Conservation (phyloP, 2,329 filamentous ascomycete genomes). For the Diaporthe longicolla region DNA sequence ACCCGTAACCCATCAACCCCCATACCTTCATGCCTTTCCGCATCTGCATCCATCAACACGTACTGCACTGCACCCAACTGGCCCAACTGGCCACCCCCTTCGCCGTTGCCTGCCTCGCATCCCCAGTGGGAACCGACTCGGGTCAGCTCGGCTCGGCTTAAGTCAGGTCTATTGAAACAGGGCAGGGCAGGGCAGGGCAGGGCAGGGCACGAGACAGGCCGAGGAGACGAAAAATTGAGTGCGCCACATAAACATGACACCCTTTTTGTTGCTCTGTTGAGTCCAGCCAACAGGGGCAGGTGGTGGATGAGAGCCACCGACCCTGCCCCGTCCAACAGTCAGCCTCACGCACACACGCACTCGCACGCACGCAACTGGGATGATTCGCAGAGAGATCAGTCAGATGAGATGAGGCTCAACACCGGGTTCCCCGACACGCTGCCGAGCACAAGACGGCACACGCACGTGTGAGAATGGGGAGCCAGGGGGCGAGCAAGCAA, state of each 20-base stretch:
- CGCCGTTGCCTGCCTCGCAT: neutral
- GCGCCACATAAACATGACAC: neutral
- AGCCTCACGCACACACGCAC: conserved; percentile 12
- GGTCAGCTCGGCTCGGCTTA: conserved; percentile 20
- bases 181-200: neutral
- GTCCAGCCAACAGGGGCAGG: neutral
- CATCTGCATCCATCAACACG: neutral
- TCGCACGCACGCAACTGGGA: neutral
- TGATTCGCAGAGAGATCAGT: neutral
- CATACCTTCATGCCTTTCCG: neutral
- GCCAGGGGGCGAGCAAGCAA: neutral
- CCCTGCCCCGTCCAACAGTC: conserved; percentile 7
- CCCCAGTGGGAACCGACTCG: conserved; percentile 17
- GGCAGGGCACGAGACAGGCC: neutral
- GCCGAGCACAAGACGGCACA: neutral
- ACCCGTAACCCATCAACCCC: conserved; percentile 7
- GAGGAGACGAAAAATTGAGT: neutral
- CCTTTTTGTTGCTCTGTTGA: too few species aligned
- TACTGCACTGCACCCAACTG: conserved; percentile 2
- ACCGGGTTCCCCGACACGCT: conserved; percentile 16
- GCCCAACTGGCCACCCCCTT: conserved; percentile 6
- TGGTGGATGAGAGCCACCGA: neutral
- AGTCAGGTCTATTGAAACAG: neutral
- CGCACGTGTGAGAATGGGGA: neutral
- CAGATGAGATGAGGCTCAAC: conserved; percentile 30